phyloP scores from a whole-genome alignment of 257 asterid species.

The Scutellaria galericulata region DNA sequence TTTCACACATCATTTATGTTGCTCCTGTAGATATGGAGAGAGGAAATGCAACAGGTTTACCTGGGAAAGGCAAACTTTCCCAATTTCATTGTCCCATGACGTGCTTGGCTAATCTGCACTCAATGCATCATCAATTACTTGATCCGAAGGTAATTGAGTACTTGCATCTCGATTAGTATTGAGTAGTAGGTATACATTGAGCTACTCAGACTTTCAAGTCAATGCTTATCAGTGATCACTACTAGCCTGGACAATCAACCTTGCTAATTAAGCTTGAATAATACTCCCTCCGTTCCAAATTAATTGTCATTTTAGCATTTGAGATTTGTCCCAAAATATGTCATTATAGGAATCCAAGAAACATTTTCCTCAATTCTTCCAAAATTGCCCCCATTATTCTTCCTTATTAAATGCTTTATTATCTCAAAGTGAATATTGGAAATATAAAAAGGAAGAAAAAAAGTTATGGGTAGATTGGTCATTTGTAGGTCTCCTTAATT shows the following conservation, averaged over 20 bases:
- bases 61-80: conserved; percentile 75
- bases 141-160: conserved; percentile 35
- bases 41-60: conserved; percentile 90
- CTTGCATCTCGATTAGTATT: conserved; percentile 10
- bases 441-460: too few species aligned
- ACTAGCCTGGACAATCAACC: not conserved
- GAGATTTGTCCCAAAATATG: too few species aligned
- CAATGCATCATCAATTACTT: conserved; percentile 20
- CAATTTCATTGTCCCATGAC: conserved; percentile 58
- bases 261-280: not conserved
- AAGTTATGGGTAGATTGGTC: too few species aligned
- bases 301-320: too few species aligned
- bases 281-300: too few species aligned
- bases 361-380: too few species aligned
- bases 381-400: too few species aligned
- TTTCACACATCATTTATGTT: conserved; percentile 4
- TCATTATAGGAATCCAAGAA: too few species aligned
- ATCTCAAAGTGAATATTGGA: too few species aligned
- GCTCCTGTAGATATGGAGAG: conserved; percentile 79
- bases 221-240: not conserved
- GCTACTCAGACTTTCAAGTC: not conserved
- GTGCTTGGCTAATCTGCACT: conserved; percentile 37
- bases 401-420: too few species aligned
- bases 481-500: too few species aligned
- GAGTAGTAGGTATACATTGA: not conserved